Base-by-base conservation (phyloP, 495 filamentous ascomycete species). In the Penicillium mononematosum region DNA sequence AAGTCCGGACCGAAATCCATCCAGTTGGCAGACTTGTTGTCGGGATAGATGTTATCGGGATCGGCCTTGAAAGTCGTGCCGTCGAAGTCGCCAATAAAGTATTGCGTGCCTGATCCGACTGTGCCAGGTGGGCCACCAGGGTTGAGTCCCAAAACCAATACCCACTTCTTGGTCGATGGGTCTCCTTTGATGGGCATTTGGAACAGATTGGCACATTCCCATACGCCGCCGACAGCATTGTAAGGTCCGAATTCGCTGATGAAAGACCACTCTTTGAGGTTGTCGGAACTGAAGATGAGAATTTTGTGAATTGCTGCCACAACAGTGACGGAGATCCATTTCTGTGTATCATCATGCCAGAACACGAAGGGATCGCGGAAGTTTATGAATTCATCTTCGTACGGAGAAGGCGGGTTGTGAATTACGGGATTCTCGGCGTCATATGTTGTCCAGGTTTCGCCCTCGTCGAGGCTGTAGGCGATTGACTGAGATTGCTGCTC, bases 281-380 rank as follows among this genome's bases (percentile, higher is more conserved):
- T 72, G 4, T 72, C 60, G 0, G 82, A 84, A 14, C 77, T 83
- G 52, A 63, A 86, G 36, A 86, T 70, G 2, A 76, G 72, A 45
- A 85, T 67, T 20, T 71, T 74, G 55, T 83, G 84, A 14, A 79
- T 69, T 58, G 75, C 67, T 5, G 81, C 66, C 45, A 80, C 78
- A 5, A 75, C 53, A 10, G 79, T 61, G 1, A 81, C 72, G 53
- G 75, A 75, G 12, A 83, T 70, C 83, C 82, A 85, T 46, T 70
- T 70, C 6, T 72, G 48, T 16, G 72, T 75, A 1, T 58, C 49
- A 6, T 70, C 70, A 48, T 85, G 75, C 74, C 81, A 80, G 52
- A 83, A 69, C 8, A 84, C 75, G 60, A 81, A 80, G 1, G 83
- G 83, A 61, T 85, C 83, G 12, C 83, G 79, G 66, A 85, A 85